Base-by-base conservation (phyloP, 192 early-diverging fungal species). In the Linnemannia schmuckeri region DNA sequence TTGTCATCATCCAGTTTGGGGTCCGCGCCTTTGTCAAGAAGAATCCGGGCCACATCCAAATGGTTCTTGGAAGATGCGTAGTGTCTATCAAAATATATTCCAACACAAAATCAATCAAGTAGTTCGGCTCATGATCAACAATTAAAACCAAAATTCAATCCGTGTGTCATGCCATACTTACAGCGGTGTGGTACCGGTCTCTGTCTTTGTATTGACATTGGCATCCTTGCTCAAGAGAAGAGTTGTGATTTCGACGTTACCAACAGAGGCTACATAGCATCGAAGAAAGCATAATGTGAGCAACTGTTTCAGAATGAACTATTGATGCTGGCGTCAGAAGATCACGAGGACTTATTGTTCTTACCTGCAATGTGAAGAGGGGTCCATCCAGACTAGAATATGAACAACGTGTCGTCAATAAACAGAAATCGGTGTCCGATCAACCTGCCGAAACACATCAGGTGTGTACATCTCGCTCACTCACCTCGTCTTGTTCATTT, bases 401-500 rank as follows among this genome's bases (percentile, higher is more conserved):
- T 1, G 17, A 9, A 18, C 30, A 24, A 38, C 38, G 41, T 66
- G 12, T 66, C 30, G 61, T 66, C 35, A 37, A 22, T 13, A 37
- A 52, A 52, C 49, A 52, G 20, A 22, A 70, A 20, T 42, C 17
- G 41, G 22, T 9, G 24, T 15, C 27, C 20, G 6, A 10, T 7
- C 24, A 6, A 1, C 38, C 15, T 24, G 22, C 3, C 30, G 22
- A 52, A 0, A 52, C 0, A 17, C 20, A 52, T 20, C 5, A 15
- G 18, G 6, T 18, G 49, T 18, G 73, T 72, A 10, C 37, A 54
- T 37, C 6, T 0, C 18, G 18, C 12, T 35, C 63, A 38, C 70
- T 86, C 88, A 89, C 97, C 70, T 93, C 88, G 81, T 98, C 97
- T 13, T 79, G 82, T 2, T 92, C 90, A 89, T 95, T 91, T 18